Percentiles rank a stretch among this genome's conserved stretches.
phyloP scores from a whole-genome alignment of 257 asterid genomes.

The Solanum paucissectum region DNA sequence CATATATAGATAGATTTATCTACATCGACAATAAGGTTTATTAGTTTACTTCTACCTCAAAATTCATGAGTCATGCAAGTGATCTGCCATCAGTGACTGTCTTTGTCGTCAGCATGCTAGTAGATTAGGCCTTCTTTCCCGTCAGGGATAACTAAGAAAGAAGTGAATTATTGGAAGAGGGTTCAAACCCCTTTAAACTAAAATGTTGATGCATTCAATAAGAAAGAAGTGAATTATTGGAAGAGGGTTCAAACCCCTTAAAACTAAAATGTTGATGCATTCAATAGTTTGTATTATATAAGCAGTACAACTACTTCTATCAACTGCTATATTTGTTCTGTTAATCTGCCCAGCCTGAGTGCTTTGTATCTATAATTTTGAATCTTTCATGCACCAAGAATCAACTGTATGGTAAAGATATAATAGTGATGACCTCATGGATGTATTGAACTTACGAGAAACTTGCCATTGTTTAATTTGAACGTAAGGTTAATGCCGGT shows the following conservation, averaged over 20 bases:
- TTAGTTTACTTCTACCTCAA: not conserved
- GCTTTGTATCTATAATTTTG: not conserved
- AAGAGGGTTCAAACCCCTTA: not conserved
- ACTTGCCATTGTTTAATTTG: not conserved
- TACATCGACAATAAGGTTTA: not conserved
- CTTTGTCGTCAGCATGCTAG: not conserved
- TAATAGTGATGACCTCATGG: not conserved
- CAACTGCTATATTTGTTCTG: not conserved
- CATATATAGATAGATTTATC: not conserved
- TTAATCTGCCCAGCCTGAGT: not conserved
- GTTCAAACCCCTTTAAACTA: not conserved
- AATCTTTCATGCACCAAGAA: not conserved
- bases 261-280: not conserved
- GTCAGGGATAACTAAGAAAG: not conserved
- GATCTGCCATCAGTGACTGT: not conserved
- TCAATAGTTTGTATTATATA: not conserved
- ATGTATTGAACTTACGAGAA: not conserved
- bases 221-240: not conserved
- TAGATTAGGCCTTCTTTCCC: not conserved
- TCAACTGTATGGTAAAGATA: not conserved
- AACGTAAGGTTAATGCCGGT: not conserved
- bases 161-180: not conserved
- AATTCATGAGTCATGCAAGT: not conserved
- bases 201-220: not conserved
- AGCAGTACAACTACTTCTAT: not conserved